These are phyloP conservation scores for Suillus paluster DNA, from an alignment of 768 basidiomycete species.

Conservation along the genomic window DNA sequence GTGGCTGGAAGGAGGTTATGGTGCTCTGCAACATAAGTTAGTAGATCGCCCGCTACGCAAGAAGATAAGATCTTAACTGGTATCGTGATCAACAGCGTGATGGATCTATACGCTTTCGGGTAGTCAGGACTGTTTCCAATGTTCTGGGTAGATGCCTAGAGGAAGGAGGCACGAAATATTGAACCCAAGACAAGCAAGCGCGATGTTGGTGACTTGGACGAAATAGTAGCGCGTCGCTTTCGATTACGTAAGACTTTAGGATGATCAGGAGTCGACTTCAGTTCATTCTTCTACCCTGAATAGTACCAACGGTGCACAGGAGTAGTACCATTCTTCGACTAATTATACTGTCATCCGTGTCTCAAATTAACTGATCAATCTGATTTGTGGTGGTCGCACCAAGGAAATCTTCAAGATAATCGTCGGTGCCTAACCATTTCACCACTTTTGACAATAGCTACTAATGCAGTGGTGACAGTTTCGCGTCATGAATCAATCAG, in stretches of 20 bases:
- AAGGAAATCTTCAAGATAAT: neutral
- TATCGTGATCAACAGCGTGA: too few relatives aligned
- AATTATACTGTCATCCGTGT: neutral
- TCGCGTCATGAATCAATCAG: constrained; percentile 30
- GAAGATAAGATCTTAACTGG: too few relatives aligned
- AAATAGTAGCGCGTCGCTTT: too few relatives aligned
- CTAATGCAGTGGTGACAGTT: neutral
- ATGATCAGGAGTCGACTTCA: neutral
- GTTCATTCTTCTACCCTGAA: neutral
- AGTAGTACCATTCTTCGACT: neutral
- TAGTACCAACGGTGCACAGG: neutral
- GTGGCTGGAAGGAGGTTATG: too few relatives aligned
- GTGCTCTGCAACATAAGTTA: too few relatives aligned
- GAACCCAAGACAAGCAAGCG: too few relatives aligned
- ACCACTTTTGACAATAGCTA: neutral
- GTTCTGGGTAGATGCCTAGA: too few relatives aligned
- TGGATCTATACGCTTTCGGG: too few relatives aligned
- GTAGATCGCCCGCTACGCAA: too few relatives aligned
- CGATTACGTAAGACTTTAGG: neutral
- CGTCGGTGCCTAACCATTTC: neutral
- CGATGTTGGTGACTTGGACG: too few relatives aligned
- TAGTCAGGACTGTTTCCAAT: too few relatives aligned
- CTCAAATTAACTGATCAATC: neutral
- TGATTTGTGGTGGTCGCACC: neutral
- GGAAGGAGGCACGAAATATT: too few relatives aligned